Evolutionary conservation across 768 basidiomycete species (phyloP).

Genomic region (Podaxis carcinomalis): DNA sequence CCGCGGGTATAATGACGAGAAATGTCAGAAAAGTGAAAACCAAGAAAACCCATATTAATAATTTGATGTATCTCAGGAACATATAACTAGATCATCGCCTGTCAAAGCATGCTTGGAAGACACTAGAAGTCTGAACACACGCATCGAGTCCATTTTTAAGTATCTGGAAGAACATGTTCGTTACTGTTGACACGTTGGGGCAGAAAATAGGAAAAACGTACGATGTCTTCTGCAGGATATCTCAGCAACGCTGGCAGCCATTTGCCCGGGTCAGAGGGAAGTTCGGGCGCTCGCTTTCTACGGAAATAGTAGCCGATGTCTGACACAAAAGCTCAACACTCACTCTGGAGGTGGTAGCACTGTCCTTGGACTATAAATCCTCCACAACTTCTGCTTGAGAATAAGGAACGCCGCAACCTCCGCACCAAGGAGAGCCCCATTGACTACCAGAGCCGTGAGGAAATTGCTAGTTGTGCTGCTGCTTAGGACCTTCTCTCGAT

Average conservation of each 20-base stretch:
- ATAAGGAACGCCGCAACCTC: conserved; percentile 55
- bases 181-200: background rate
- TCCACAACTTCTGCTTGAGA: conserved; percentile 49
- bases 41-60: conserved; percentile 55
- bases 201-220: conserved; percentile 20
- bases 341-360: conserved; percentile 56
- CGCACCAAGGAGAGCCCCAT: conserved; percentile 38
- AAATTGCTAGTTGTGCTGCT: conserved; percentile 45
- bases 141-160: conserved; percentile 65
- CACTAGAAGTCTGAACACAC: conserved; percentile 26
- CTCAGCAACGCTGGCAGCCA: conserved; percentile 47
- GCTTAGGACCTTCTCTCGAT: conserved; percentile 17
- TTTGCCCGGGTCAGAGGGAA: conserved; percentile 42
- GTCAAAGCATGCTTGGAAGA: background rate
- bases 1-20: conserved; percentile 54
- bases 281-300: conserved; percentile 40
- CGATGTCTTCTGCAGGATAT: conserved; percentile 41
- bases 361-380: conserved; percentile 60
- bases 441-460: conserved; percentile 56
- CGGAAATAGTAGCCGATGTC: background rate
- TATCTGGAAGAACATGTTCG: conserved; percentile 29
- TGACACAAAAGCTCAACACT: conserved; percentile 16
- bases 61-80: conserved; percentile 59
- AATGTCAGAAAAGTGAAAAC: conserved; percentile 57
- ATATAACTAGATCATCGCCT: conserved; percentile 33